Conservation (phyloP, 257 asterid genomes). For the Cordia subcordata region DNA sequence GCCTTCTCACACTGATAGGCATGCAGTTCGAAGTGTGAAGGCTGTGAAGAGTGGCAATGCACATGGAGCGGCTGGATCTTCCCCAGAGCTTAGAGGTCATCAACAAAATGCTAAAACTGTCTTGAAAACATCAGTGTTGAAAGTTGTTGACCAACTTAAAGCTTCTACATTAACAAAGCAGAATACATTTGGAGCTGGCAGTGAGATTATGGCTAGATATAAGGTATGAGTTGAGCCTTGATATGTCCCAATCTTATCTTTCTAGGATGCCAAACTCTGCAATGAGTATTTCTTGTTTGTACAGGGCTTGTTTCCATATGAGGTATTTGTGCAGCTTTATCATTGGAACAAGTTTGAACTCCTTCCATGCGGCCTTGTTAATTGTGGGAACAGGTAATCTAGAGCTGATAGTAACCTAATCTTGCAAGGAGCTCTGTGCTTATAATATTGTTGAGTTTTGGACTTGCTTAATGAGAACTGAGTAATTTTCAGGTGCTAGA, state of each 20-base stretch:
- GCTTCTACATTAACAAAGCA: constrained; percentile 30
- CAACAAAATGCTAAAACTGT: constrained; percentile 26
- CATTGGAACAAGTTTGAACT: constrained; percentile 59
- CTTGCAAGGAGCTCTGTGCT: neutral
- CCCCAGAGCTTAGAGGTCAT: constrained; percentile 17
- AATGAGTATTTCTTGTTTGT: constrained; percentile 22
- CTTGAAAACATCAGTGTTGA: constrained; percentile 33
- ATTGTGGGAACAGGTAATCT: constrained; percentile 84
- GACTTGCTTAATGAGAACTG: neutral
- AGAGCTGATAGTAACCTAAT: neutral
- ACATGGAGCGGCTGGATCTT: constrained; percentile 21
- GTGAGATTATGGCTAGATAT: constrained; percentile 37
- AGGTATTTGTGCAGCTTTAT: constrained; percentile 72
- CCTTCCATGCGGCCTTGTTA: constrained; percentile 64
- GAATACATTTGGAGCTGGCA: constrained; percentile 30
- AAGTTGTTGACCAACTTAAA: constrained; percentile 44
- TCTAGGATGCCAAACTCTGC: constrained; percentile 9
- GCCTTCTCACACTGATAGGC: constrained; percentile 27
- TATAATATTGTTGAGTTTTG: neutral
- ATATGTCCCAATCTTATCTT: constrained; percentile 1
- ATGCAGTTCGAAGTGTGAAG: constrained; percentile 19
- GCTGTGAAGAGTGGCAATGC: constrained; percentile 23
- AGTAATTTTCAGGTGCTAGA: no score
- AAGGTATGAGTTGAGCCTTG: constrained; percentile 24
- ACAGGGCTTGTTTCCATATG: constrained; percentile 72